Base-by-base conservation (phyloP, 148 eudicot genomes). In the Beta vulgaris region DNA sequence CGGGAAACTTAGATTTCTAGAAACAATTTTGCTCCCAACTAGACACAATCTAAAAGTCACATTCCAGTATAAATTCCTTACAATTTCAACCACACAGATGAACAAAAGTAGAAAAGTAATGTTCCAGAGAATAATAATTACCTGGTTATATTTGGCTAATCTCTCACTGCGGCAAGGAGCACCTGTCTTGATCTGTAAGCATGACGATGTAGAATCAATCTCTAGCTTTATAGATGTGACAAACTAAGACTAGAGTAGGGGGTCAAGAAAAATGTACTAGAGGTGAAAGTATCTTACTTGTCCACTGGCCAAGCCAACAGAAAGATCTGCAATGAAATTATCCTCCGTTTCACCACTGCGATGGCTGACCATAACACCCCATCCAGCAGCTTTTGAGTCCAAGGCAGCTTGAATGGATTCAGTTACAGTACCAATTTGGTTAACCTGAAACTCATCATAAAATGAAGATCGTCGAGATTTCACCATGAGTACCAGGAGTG, bases 331-430 rank as follows among this genome's bases (percentile, higher is more conserved):
- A 77, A 94, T 94, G 78, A 94, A 94, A 79, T 92, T 91, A 85
- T 94, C 98, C 84, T 90, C 98, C 46, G 98, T 94, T 83, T 94
- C 98, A 77, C 98, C 98, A 83, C 98, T 94, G 26, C 98, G 91
- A 82, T 94, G 98, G 81, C 98, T 94, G 82, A 94, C 98, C 98
- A 94, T 94, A 68, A 94, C 97, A 68, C 96, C 98, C 98, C 98
- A 94, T 74, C 98, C 98, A 78, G 98, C 98, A 78, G 98, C 97
- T 82, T 94, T 91, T 6, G 98, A 91, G 90, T 94, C 98, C 23
- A 90, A 86, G 28, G 98, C 96, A 79, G 98, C 98, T 83, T 83
- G 98, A 80, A 94, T 89, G n/a, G 98, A 94, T 84, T 94, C 96
- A 61, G 97, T 91, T 26, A 94, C 97, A 43, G 93, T 83, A 43